Base-by-base conservation (phyloP, 2,329 filamentous ascomycete genomes). In the Trichoderma simmonsii region DNA sequence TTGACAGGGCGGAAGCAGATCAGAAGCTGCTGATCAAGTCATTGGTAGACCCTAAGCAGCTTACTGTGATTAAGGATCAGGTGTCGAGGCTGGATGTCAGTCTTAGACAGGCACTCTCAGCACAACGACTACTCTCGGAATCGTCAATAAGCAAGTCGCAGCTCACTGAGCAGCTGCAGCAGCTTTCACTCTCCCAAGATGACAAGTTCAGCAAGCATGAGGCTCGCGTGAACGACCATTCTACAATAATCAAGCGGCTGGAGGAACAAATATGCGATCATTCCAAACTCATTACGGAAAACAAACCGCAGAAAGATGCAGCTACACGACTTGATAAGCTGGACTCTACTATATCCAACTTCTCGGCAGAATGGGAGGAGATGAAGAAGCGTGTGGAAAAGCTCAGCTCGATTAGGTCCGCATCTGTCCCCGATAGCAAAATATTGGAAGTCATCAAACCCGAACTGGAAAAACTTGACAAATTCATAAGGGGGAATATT, bases 371-470 rank as follows among this genome's bases (percentile, higher is more conserved):
- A 6, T 24, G 65, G 5, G 26, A 39, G 18, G n/a, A 51, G 12
- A 43, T 51, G 4, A 60, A 71, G 28, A 36, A 43, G 51, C 34
- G 56, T 14, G 12, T 65, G 6, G 51, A 60, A 51, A 36, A 26
- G 9, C 26, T 57, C n/a, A 26, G 36, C 15, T 24, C 21, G 5
- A 24, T 18, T 18, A 26, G 30, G 8, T 21, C 54, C 1, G n/a
- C n/a, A 21, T 15, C 61, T 34, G 8, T 57, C 32, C 14, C 70
- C 3, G 14, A 62, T n/a, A 24, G 30, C 24, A 56, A 21, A 14
- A 34, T 72, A 24, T 56, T 68, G 24, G 15, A 67, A 6, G 39
- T 69, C 32, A 24, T 72, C 56, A 39, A 32, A 21, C 70, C 65
- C 26, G 39, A 61, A 26, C 7, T 72, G 34, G 39, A 26, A 12